phyloP scores from a whole-genome alignment of 2,329 filamentous ascomycete species.

The Penicillium psychrosexuale region DNA sequence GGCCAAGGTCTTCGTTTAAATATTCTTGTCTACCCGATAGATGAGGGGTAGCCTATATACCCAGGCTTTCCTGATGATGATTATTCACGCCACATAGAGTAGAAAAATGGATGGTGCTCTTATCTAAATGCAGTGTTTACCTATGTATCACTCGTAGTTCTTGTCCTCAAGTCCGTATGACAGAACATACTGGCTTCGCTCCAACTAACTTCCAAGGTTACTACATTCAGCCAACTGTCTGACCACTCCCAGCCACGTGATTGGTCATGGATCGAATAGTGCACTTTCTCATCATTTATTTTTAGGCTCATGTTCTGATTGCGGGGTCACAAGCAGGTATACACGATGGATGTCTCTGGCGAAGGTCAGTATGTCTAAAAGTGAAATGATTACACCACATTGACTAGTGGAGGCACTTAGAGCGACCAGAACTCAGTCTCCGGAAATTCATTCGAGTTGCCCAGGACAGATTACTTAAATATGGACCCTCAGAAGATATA shows the following conservation, averaged over 20 bases:
- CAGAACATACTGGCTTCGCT: neutral
- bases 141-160: neutral
- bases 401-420: neutral
- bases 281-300: neutral
- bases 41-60: constrained; percentile 4
- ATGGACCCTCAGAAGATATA: neutral
- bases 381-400: too few species aligned
- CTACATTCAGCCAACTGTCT: neutral
- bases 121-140: neutral
- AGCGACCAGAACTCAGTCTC: neutral
- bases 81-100: constrained; percentile 16
- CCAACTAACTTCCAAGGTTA: neutral
- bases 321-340: neutral
- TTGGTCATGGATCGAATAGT: neutral
- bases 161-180: neutral
- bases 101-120: constrained; percentile 8
- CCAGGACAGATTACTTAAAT: constrained; percentile 1
- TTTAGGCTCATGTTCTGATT: neutral
- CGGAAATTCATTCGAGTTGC: neutral
- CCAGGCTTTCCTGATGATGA: constrained; percentile 11
- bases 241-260: neutral
- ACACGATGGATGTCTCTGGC: neutral
- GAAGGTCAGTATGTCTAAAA: neutral
- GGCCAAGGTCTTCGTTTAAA: constrained; percentile 55
- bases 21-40: constrained; percentile 5